phyloP scores from a whole-genome alignment of 805 yeast genomes.

The Saturnispora galanensis region DNA sequence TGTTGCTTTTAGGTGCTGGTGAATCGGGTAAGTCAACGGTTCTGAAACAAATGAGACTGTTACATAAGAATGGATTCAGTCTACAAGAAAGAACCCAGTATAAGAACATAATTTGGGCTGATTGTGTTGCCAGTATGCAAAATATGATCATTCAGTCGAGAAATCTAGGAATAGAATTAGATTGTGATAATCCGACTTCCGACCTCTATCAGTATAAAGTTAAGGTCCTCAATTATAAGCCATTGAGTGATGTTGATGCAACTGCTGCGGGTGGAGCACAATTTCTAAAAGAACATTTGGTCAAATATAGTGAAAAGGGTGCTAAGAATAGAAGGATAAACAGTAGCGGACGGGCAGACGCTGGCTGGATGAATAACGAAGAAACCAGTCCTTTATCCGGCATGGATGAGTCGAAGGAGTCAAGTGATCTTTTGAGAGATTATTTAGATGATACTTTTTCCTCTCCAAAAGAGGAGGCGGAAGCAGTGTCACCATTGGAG shows the following conservation, averaged over 20 bases:
- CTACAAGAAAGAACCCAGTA: slow-evolving; percentile 72
- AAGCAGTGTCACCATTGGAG: slow-evolving; percentile 29
- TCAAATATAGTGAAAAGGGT: slow-evolving; percentile 48
- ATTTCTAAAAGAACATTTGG: slow-evolving; percentile 53
- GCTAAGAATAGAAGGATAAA: slow-evolving; percentile 40
- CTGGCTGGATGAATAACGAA: slow-evolving; percentile 23
- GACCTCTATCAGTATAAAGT: slow-evolving; percentile 39
- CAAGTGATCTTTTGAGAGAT: slow-evolving; percentile 11
- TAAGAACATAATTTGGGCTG: slow-evolving; percentile 86
- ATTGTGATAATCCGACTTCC: slow-evolving; percentile 49
- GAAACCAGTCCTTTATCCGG: slow-evolving; percentile 8
- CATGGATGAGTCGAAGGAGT: slow-evolving; percentile 12
- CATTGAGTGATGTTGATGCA: slow-evolving; percentile 54
- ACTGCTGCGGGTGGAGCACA: slow-evolving; percentile 56
- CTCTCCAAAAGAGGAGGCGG: not conserved
- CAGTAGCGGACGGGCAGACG: slow-evolving; percentile 45
- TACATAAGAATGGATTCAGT: slow-evolving; percentile 81
- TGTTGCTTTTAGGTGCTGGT: slow-evolving; percentile 84
- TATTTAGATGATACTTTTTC: slow-evolving; percentile 12
- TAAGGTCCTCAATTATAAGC: slow-evolving; percentile 44
- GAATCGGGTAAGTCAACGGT: slow-evolving; percentile 94
- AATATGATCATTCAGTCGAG: slow-evolving; percentile 67
- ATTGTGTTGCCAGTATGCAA: slow-evolving; percentile 78
- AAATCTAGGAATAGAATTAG: slow-evolving; percentile 50
- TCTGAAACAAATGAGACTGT: slow-evolving; percentile 72